Evolutionary conservation across 805 yeast species (phyloP).

Genomic region (Candida ficus): DNA sequence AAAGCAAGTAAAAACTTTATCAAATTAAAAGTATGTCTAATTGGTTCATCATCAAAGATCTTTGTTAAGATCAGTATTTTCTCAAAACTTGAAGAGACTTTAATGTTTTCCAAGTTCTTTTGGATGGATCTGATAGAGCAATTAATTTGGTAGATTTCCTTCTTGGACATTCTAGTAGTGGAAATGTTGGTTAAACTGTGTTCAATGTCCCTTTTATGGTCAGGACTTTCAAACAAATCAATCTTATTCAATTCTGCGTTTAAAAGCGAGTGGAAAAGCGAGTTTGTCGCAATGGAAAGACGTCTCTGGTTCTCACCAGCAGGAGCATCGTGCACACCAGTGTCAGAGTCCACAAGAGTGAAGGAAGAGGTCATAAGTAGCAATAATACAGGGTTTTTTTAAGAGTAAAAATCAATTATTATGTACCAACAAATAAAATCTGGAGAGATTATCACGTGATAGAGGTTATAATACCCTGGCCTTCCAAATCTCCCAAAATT

Average conservation of each 20-base stretch:
- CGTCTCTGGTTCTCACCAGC: slow-evolving; percentile 4
- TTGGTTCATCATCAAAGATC: slow-evolving; percentile 28
- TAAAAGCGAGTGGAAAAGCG: slow-evolving; percentile 22
- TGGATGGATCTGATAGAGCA: slow-evolving; percentile 27
- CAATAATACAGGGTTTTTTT: background rate
- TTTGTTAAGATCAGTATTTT: slow-evolving; percentile 28
- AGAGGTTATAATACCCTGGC: no score
- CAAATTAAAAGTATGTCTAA: slow-evolving; percentile 21
- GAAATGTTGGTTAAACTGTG: slow-evolving; percentile 14
- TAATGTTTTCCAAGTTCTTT: slow-evolving; percentile 25
- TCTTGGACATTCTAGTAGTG: slow-evolving; percentile 24
- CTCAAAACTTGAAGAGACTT: slow-evolving; percentile 21
- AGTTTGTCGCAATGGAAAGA: slow-evolving; percentile 21
- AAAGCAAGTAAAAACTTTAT: slow-evolving; percentile 19
- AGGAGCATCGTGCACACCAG: background rate
- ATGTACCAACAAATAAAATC: no score
- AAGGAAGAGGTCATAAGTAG: background rate
- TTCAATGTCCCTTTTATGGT: slow-evolving; percentile 12
- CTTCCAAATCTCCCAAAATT: no score
- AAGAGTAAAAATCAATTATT: no score
- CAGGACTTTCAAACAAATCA: slow-evolving; percentile 19
- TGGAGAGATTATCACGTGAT: no score
- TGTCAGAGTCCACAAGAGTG: background rate
- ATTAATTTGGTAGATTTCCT: slow-evolving; percentile 23
- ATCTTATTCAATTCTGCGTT: slow-evolving; percentile 25